A percentile compares a stretch with the other conserved stretches of the same genome.
Evolutionary conservation across 176 grass and related monocot genomes (phyloP).

Genomic region (Musa schizocarpa): DNA sequence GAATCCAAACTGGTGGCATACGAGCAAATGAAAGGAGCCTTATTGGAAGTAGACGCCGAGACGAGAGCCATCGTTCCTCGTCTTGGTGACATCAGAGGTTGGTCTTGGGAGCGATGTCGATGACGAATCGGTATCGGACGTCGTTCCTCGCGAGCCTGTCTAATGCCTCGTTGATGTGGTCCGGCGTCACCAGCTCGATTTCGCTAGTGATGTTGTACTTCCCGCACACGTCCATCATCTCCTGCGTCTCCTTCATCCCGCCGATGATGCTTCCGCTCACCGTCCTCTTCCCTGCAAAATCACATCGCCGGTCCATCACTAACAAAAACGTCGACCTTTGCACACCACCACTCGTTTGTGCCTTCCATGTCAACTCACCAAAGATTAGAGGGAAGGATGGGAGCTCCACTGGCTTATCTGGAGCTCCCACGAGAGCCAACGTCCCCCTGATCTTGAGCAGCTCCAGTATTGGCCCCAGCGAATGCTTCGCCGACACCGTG

Average conservation of each 20-base stretch:
- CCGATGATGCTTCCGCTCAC: slow-evolving; percentile 78
- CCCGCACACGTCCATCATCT: slow-evolving; percentile 75
- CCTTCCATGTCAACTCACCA: slow-evolving; percentile 20
- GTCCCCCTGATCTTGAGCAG: slow-evolving; percentile 67
- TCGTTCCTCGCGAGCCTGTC: slow-evolving; percentile 55
- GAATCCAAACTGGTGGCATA: too few relatives aligned
- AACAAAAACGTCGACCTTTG: too few relatives aligned
- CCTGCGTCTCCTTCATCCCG: slow-evolving; percentile 70
- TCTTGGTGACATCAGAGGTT: slow-evolving; percentile 17
- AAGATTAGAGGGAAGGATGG: slow-evolving; percentile 88
- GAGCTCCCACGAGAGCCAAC: slow-evolving; percentile 61
- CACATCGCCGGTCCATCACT: too few relatives aligned
- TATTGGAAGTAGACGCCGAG: too few relatives aligned
- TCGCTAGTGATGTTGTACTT: slow-evolving; percentile 58
- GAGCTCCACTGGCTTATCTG: slow-evolving; percentile 68
- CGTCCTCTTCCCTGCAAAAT: slow-evolving; percentile 40
- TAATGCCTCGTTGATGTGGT: slow-evolving; percentile 51
- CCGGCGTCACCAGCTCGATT: slow-evolving; percentile 49
- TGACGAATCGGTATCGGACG: slow-evolving; percentile 76
- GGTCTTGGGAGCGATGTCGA: slow-evolving; percentile 33
- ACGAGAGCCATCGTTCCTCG: too few relatives aligned
- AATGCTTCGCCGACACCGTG: slow-evolving; percentile 60
- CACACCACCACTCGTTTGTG: neutral
- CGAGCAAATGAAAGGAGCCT: too few relatives aligned
- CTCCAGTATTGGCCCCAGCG: slow-evolving; percentile 61